Evolutionary conservation across 495 filamentous ascomycete species (phyloP).

Genomic region (Hyphodiscus hymeniophilus): DNA sequence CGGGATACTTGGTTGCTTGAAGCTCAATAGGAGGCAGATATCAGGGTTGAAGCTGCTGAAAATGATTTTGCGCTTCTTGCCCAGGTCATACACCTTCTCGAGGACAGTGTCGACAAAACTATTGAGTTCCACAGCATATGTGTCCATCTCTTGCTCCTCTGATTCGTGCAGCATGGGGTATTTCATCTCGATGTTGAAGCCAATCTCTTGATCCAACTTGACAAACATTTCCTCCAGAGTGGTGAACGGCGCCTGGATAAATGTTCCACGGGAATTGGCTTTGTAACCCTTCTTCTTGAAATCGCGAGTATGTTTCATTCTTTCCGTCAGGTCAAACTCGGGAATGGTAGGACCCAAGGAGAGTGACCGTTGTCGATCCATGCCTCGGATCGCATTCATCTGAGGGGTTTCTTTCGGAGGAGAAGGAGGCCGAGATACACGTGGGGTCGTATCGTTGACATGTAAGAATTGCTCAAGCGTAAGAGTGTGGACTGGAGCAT

Average conservation of each 20-base stretch:
- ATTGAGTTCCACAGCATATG: constrained; percentile 93
- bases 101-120: constrained; percentile 93
- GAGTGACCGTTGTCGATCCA: constrained; percentile 21
- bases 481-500: constrained; percentile 91
- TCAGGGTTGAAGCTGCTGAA: constrained; percentile 98
- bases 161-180: constrained; percentile 96
- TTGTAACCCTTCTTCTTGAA: constrained; percentile 89
- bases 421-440: constrained; percentile 18
- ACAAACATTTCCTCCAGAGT: constrained; percentile 90
- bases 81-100: constrained; percentile 72
- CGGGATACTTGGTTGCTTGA: constrained; percentile 93
- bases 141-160: constrained; percentile 95
- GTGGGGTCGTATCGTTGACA: constrained; percentile 42
- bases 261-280: constrained; percentile 84
- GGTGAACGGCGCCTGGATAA: constrained; percentile 90
- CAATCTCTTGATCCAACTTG: constrained; percentile 68
- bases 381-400: constrained; percentile 14
- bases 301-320: constrained; percentile 94
- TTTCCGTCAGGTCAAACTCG: constrained; percentile 64
- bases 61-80: constrained; percentile 71
- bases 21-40: constrained; percentile 83
- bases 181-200: constrained; percentile 99
- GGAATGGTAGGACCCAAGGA: constrained; percentile 19
- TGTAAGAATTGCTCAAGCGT: constrained; percentile 93
- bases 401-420: constrained; percentile 19